These are phyloP conservation scores for Astrephomene gubernaculifera DNA, from an alignment of 139 green algal genomes.

Conservation along the genomic window DNA sequence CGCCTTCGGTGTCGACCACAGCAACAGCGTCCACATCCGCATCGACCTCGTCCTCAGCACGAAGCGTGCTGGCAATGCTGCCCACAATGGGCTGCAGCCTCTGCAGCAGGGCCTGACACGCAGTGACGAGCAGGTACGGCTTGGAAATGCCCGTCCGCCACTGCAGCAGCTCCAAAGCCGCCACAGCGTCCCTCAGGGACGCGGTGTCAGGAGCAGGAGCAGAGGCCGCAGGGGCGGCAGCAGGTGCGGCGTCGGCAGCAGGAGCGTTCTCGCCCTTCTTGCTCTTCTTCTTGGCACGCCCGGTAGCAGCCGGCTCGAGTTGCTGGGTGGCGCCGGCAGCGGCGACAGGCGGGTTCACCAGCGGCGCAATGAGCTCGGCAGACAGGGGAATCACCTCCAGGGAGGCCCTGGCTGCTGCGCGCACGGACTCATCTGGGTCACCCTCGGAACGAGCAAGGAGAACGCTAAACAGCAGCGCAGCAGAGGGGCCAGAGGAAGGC, in stretches of 20 bases:
- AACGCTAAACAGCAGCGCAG: slow-evolving; percentile 21
- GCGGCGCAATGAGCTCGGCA: slow-evolving; percentile 46
- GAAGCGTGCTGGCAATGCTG: slow-evolving; percentile 24
- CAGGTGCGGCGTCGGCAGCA: neutral
- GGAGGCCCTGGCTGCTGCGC: slow-evolving; percentile 48
- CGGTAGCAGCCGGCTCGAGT: neutral
- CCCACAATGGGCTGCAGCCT: slow-evolving; percentile 47
- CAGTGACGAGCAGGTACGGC: slow-evolving; percentile 44
- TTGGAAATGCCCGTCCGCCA: slow-evolving; percentile 61
- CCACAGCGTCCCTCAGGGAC: slow-evolving; percentile 19
- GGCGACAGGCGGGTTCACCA: slow-evolving; percentile 33
- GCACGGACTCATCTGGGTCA: slow-evolving; percentile 49
- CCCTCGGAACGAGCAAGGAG: slow-evolving; percentile 44
- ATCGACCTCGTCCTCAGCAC: neutral
- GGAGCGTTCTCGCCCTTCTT: too few species aligned
- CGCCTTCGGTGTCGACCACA: neutral
- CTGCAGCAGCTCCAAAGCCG: slow-evolving; percentile 75
- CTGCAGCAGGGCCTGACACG: slow-evolving; percentile 49
- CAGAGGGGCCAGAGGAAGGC: neutral
- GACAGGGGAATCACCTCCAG: slow-evolving; percentile 58
- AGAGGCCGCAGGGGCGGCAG: neutral
- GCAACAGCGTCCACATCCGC: neutral
- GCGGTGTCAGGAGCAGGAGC: neutral
- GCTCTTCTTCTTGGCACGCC: slow-evolving; percentile 14
- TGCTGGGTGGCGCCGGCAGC: neutral